phyloP scores from a whole-genome alignment of 2,329 filamentous ascomycete species.

The Fusarium sp. region DNA sequence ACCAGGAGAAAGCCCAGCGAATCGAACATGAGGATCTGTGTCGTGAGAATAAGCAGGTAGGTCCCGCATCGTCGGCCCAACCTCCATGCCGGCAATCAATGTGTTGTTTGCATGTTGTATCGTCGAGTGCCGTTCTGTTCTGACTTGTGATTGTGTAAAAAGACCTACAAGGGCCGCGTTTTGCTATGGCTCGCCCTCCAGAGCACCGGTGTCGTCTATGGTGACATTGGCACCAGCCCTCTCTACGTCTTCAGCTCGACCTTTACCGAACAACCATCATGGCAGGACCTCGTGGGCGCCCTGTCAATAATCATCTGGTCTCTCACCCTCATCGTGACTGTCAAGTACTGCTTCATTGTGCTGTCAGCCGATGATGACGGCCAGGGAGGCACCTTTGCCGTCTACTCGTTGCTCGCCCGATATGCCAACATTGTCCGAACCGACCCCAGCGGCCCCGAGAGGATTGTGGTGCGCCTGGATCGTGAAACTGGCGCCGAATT shows the following conservation, averaged over 20 bases:
- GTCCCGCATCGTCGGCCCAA: background rate
- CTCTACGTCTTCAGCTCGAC: slow-evolving; percentile 79
- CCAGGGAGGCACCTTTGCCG: slow-evolving; percentile 76
- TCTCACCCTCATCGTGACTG: slow-evolving; percentile 74
- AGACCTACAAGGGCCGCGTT: slow-evolving; percentile 45
- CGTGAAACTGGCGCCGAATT: slow-evolving; percentile 69
- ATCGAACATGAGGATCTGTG: slow-evolving; percentile 46
- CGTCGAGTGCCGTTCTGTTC: background rate
- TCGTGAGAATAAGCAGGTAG: slow-evolving; percentile 45
- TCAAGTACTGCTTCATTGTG: slow-evolving; percentile 77
- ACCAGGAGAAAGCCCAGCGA: slow-evolving; percentile 46
- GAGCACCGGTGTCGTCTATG: slow-evolving; percentile 75
- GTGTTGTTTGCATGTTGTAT: background rate
- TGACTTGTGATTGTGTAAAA: slow-evolving; percentile 12
- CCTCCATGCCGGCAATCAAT: background rate
- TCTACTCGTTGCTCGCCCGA: slow-evolving; percentile 73
- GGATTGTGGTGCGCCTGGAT: slow-evolving; percentile 68
- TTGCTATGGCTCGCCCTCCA: slow-evolving; percentile 69
- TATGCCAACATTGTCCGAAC: slow-evolving; percentile 69
- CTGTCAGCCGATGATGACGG: slow-evolving; percentile 77
- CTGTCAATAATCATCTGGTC: slow-evolving; percentile 78
- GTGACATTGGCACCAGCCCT: slow-evolving; percentile 75
- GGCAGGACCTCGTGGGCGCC: slow-evolving; percentile 71
- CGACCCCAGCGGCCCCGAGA: slow-evolving; percentile 64
- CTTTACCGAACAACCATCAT: slow-evolving; percentile 66